Evolutionary conservation across 257 asterid genomes (phyloP).

Genomic region (Knoxia roxburghii): DNA sequence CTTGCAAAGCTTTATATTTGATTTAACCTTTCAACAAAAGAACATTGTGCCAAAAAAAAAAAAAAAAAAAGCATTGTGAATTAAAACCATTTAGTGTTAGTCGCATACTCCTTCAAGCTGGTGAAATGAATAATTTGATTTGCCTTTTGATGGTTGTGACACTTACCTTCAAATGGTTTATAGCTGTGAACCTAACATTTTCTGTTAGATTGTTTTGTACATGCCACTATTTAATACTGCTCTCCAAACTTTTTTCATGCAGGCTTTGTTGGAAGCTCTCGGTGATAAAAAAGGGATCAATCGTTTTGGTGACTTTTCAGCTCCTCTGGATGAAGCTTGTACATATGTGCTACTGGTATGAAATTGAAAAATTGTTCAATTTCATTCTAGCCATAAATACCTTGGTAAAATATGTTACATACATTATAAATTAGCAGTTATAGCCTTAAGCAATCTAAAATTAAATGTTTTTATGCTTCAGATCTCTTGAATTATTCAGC

Average conservation of each 20-base stretch:
- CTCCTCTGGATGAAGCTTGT: constrained; percentile 95
- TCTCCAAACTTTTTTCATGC: constrained; percentile 13
- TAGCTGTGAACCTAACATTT: not conserved
- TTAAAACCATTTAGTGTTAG: not conserved
- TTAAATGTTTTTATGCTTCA: no score
- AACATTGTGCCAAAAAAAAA: not conserved
- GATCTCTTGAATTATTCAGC: no score
- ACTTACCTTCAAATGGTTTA: not conserved
- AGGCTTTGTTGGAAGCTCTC: constrained; percentile 90
- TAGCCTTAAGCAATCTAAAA: not conserved
- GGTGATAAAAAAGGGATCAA: constrained; percentile 93
- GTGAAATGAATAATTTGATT: not conserved
- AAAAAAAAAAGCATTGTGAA: not conserved
- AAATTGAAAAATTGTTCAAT: not conserved
- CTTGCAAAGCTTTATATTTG: not conserved
- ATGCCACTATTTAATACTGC: not conserved
- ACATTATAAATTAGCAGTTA: not conserved
- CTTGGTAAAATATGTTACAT: not conserved
- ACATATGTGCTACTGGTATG: constrained; percentile 88
- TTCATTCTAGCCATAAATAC: not conserved
- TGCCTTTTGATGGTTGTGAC: not conserved
- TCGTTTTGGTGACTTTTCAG: constrained; percentile 95
- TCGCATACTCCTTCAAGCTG: not conserved
- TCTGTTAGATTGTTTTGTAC: not conserved
- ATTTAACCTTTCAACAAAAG: not conserved